Evolutionary conservation across 176 grass and related monocot species (phyloP), one percentile per base, ranked within the genome.

Genomic region (Oryza officinalis): DNA sequence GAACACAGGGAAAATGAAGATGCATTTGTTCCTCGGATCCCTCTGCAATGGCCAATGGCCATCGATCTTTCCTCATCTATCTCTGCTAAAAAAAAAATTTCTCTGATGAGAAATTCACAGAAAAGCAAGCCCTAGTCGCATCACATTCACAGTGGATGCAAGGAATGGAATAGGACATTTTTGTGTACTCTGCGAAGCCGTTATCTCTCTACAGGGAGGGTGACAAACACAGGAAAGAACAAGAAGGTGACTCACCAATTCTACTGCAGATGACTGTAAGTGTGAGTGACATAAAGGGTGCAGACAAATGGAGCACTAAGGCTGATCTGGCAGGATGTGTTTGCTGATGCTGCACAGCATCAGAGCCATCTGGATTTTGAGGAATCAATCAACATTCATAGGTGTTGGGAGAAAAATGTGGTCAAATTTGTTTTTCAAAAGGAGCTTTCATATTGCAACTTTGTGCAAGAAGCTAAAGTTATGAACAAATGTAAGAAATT

Each of bases 1-100:
- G 6, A 57, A 57, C 18, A 8, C 52, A 57, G 6, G 52, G 20
- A 54, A n/a, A 45, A 22, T 14, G 0, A 57, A 57, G 20, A 57
- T 22, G 3, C 33, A 76, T 44, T 44, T n/a, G 10, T 81, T 76
- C 79, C 72, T 81, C 63, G 85, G 85, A 87, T 87, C 13, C 84
- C 85, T 75, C 78, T 87, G 46, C 30, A 63, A 10, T 35, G 22
- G 75, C 63, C 67, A 33, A 33, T 6, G 22, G 75, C 64, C 67
- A 45, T 32, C 32, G 32, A 33, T 35, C 3, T 46, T 27, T 44
- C 17, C 31, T 30, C 8, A 1, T 69, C 22, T 17, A 40, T 65
- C 27, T 49, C 43, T 23, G 57, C 57, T 25, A 10, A n/a, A n/a
- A n/a, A n/a, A n/a, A n/a, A n/a, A n/a, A n/a, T n/a, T n/a, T n/a